Evolutionary conservation across 2,329 filamentous ascomycete species (phyloP).

Genomic region (Penicillium sclerotigenum): DNA sequence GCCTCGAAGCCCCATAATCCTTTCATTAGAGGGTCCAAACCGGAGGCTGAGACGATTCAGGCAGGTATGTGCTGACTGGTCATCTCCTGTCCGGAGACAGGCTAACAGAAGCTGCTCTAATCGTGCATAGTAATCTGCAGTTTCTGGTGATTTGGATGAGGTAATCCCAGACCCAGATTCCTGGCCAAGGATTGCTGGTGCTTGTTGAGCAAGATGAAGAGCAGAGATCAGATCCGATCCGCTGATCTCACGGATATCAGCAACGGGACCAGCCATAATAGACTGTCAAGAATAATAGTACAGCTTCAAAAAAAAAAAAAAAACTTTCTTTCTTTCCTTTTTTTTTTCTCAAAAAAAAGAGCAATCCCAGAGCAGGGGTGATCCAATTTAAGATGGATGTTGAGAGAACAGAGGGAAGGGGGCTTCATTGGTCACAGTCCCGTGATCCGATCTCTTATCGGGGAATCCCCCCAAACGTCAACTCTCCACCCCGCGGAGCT

Average conservation of each 20-base stretch:
- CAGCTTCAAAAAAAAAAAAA: neutral
- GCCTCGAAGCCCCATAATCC: slow-evolving; percentile 77
- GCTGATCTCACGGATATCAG: slow-evolving; percentile 18
- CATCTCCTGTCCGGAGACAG: slow-evolving; percentile 80
- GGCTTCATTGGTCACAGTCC: slow-evolving; percentile 12
- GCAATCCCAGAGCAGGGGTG: neutral
- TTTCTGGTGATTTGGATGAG: slow-evolving; percentile 60
- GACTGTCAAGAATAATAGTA: neutral
- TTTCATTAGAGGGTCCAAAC: slow-evolving; percentile 81
- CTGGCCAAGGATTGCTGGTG: slow-evolving; percentile 39
- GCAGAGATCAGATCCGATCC: slow-evolving; percentile 47
- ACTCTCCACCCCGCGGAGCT: slow-evolving; percentile 9
- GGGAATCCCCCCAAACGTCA: neutral
- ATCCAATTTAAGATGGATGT: neutral
- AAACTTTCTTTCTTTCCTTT: too few species aligned
- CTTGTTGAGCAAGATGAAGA: slow-evolving; percentile 44
- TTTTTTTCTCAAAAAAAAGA: neutral
- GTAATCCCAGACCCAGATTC: slow-evolving; percentile 48
- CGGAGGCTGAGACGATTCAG: slow-evolving; percentile 72
- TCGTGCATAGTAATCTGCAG: slow-evolving; percentile 74
- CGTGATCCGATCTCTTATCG: slow-evolving; percentile 28
- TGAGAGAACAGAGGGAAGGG: neutral
- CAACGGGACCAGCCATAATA: slow-evolving; percentile 14
- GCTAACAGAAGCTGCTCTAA: slow-evolving; percentile 85
- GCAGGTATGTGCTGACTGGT: slow-evolving; percentile 70